Evolutionary conservation across 2,329 filamentous ascomycete species (phyloP), one percentile per base, ranked within the genome.

Genomic region (Endothia cerciana): DNA sequence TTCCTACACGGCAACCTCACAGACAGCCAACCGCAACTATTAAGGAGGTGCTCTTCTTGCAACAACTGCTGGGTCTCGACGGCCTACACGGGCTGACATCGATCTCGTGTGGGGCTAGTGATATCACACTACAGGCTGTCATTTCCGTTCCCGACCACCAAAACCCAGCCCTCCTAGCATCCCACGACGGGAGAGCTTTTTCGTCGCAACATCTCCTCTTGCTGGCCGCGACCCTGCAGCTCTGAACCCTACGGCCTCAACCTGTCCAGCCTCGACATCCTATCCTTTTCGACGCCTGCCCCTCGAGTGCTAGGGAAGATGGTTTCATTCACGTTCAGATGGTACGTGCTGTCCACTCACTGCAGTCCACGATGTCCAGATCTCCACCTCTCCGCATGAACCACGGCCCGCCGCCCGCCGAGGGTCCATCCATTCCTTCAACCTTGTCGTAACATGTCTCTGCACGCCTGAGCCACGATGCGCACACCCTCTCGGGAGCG

Each of bases 301-400:
- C 17, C 25, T 49, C 53, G 15, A 53, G 25, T 11, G 47, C 60
- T 53, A 67, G 61, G 45, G 33, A 68, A 38, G 6, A 68, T 68
- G 66, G 60, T 66, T 59, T 60, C 60, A n/a, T 66, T 56, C 57
- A 68, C 60, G 33, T 68, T 68, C 57, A 68, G 59, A 68, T 68
- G 66, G 66, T 68, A 66, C 66, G 66, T 59, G 57, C 40, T 58
- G 55, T 66, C 59, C 45, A 59, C 63, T 43, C 25, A 36, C 25
- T 15, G 33, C 60, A 41, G 36, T 40, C 61, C 51, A 57, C 53
- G 38, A 36, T 45, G 53, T 57, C 15, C 51, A 45, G 38, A 63
- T 56, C 61, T 58, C 61, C 61, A 63, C 61, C 61, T 40, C 55
- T 36, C 40, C 61, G 61, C 61, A 63, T 63, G 53, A 47, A 56